These are phyloP conservation scores for Cucurbitaria berberidis DNA, from an alignment of 2,329 filamentous ascomycete species.

Conservation along the genomic window DNA sequence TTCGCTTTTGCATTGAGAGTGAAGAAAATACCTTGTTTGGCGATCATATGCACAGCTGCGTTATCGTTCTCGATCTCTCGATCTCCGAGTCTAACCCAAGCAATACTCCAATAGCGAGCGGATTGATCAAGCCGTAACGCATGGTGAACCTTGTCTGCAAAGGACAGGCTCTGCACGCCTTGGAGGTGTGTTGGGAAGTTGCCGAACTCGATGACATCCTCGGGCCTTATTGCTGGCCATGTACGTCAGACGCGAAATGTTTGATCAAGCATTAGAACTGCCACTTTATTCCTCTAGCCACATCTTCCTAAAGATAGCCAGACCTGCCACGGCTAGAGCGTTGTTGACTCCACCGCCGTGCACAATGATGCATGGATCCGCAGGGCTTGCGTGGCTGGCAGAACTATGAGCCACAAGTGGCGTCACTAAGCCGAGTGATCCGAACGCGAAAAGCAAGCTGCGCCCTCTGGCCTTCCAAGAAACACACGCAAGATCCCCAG, in stretches of 20 bases:
- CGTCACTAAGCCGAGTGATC: slow-evolving; percentile 10
- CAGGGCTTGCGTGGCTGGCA: slow-evolving; percentile 14
- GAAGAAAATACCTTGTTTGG: no score
- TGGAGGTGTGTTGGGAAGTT: background rate
- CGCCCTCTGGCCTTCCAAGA: background rate
- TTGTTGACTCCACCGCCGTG: slow-evolving; percentile 8
- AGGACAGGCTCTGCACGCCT: background rate
- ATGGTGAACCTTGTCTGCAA: background rate
- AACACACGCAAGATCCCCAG: slow-evolving; percentile 1
- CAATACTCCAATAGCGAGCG: no score
- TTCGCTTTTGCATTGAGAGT: no score
- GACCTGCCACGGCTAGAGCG: slow-evolving; percentile 8
- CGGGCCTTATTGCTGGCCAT: no score
- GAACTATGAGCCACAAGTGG: slow-evolving; percentile 9
- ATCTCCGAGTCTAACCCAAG: no score
- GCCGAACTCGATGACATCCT: background rate
- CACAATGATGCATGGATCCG: slow-evolving; percentile 16
- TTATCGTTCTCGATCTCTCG: no score
- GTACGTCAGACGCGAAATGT: no score
- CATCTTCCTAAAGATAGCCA: slow-evolving; percentile 5
- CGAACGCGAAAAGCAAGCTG: slow-evolving; percentile 5
- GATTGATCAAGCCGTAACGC: no score
- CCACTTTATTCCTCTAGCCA: no score
- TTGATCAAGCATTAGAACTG: no score
- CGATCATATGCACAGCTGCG: no score